Conservation (phyloP, 371 early-diverging fungal species). For the Rhizopus delemar region DNA sequence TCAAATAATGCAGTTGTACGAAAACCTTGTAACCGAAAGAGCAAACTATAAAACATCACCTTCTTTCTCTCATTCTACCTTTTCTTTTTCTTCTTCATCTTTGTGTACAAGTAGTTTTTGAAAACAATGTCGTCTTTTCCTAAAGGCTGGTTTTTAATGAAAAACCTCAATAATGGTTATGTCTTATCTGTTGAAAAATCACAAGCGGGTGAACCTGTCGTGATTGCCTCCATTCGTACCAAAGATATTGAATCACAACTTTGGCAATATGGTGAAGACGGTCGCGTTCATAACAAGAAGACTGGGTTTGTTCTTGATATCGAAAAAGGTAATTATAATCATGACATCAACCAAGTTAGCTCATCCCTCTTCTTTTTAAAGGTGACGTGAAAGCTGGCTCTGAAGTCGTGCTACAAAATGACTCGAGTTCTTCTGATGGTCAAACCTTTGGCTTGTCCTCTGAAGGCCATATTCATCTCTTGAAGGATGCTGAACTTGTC, state of each 20-base stretch:
- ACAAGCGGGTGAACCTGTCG: conserved; percentile 36
- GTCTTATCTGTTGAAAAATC: conserved; percentile 44
- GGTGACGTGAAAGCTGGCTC: conserved; percentile 45
- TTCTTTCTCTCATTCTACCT: too few relatives aligned
- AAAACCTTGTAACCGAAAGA: too few relatives aligned
- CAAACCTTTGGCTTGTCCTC: conserved; percentile 38
- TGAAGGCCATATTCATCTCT: conserved; percentile 47
- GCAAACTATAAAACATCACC: too few relatives aligned
- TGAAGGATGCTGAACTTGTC: conserved; percentile 40
- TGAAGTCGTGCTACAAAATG: conserved; percentile 47
- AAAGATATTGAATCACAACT: conserved; percentile 48
- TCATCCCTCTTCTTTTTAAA: conserved; percentile 6
- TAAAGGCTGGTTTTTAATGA: conserved; percentile 63
- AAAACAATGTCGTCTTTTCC: conserved; percentile 37
- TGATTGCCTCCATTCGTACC: conserved; percentile 31
- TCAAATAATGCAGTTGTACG: too few relatives aligned
- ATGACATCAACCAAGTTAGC: not conserved
- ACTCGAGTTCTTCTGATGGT: conserved; percentile 21
- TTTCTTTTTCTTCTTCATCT: too few relatives aligned
- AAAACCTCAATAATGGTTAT: conserved; percentile 48
- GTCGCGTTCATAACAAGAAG: conserved; percentile 57
- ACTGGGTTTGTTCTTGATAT: conserved; percentile 56
- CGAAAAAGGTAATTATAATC: conserved; percentile 43
- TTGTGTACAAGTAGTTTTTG: too few relatives aligned
- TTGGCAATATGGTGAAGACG: conserved; percentile 57